These are phyloP conservation scores for Plectosphaerella sp. DNA, from an alignment of 2,329 filamentous ascomycete genomes.

Conservation along the genomic window DNA sequence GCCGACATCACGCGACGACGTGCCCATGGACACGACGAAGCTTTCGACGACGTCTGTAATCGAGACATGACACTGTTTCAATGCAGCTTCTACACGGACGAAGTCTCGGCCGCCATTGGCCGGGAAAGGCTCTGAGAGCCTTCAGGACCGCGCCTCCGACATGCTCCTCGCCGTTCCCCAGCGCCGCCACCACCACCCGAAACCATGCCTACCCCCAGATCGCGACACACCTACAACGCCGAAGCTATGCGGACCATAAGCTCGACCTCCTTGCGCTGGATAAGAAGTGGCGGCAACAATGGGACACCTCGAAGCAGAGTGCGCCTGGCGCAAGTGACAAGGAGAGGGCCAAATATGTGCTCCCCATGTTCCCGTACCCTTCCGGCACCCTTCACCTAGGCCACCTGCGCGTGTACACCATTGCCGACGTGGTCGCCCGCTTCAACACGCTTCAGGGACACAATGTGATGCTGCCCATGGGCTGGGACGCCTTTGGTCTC, in stretches of 20 bases:
- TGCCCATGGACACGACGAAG: too few species aligned
- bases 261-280: constrained; percentile 45
- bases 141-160: constrained; percentile 3
- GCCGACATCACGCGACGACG: not conserved
- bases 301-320: constrained; percentile 24
- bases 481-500: constrained; percentile 89
- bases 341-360: constrained; percentile 53
- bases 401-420: constrained; percentile 84
- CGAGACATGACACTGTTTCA: constrained; percentile 14
- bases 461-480: constrained; percentile 81
- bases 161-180: not conserved
- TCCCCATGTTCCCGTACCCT: constrained; percentile 93
- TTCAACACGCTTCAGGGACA: constrained; percentile 71
- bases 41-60: not conserved
- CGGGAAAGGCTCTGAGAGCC: constrained; percentile 2
- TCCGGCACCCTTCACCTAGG: constrained; percentile 84
- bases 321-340: constrained; percentile 10
- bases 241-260: constrained; percentile 29
- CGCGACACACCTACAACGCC: constrained; percentile 11
- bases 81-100: constrained; percentile 23
- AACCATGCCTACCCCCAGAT: not conserved
- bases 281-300: constrained; percentile 47
- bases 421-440: constrained; percentile 78
- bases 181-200: constrained; percentile 3
- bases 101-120: constrained; percentile 15